A percentile compares a stretch with the other conserved stretches of the same genome.
Conservation (phyloP, 148 eudicot species). For the Rhododendron griersonianum region DNA sequence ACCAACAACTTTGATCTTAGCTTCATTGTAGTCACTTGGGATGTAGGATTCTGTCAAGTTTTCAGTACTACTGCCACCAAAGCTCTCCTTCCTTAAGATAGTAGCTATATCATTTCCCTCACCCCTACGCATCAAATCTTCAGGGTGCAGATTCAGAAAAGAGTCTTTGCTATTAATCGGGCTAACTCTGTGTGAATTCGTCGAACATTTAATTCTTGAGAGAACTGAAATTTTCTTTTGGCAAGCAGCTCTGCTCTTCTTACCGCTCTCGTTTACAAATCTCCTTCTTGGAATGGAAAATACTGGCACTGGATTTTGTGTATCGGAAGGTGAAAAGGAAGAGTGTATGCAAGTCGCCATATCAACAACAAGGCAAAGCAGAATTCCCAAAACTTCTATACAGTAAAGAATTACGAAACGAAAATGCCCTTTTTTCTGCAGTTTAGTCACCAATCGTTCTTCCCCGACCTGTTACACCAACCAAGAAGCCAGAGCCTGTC, state of each 20-base stretch:
- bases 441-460: not conserved
- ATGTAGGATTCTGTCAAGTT: conserved; percentile 8
- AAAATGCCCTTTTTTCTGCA: not conserved
- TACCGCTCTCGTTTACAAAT: not conserved
- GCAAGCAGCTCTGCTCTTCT: not conserved
- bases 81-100: conserved; percentile 5
- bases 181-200: conserved; percentile 8
- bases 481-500: not conserved
- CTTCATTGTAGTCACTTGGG: conserved; percentile 48
- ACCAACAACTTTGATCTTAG: conserved; percentile 85
- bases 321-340: not conserved
- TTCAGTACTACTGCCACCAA: conserved; percentile 9
- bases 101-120: conserved; percentile 6
- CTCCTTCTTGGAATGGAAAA: conserved; percentile 2
- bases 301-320: not conserved
- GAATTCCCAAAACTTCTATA: not conserved
- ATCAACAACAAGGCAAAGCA: not conserved
- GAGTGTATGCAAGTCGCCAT: not conserved
- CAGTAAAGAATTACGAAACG: not conserved
- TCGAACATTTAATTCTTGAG: conserved; percentile 2
- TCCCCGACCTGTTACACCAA: not conserved
- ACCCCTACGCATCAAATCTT: conserved; percentile 13
- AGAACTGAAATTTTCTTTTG: not conserved
- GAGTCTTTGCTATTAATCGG: conserved; percentile 10
- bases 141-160: conserved; percentile 14